phyloP scores from a whole-genome alignment of 345 rosid genomes.

The Eucalyptus grandis region DNA sequence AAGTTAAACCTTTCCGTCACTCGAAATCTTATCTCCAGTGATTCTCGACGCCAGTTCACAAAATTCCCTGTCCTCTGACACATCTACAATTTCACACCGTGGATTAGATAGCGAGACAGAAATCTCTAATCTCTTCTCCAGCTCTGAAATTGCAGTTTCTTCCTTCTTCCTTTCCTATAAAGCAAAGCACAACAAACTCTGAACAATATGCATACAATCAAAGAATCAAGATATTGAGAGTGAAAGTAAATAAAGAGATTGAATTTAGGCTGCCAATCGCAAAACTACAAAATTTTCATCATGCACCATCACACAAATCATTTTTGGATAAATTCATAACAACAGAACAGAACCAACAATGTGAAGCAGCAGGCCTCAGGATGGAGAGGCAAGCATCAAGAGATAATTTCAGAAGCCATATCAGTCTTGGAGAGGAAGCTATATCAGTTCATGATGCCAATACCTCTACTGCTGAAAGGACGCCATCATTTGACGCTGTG shows the following conservation, averaged over 20 bases:
- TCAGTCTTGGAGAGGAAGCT: not conserved
- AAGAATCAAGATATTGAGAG: not conserved
- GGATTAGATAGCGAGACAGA: conserved; percentile 27
- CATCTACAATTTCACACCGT: conserved; percentile 40
- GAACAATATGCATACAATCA: not conserved
- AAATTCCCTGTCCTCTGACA: conserved; percentile 66
- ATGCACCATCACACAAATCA: not conserved
- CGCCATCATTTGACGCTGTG: conserved; percentile 12
- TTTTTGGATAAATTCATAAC: not conserved
- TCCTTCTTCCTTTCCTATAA: conserved; percentile 49
- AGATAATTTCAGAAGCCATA: not conserved
- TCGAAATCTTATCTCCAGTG: conserved; percentile 24
- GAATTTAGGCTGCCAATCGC: not conserved
- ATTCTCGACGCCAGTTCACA: conserved; percentile 53
- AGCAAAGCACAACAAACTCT: not conserved
- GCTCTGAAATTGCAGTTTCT: conserved; percentile 31
- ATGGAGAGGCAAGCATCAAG: not conserved
- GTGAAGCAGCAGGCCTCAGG: not conserved
- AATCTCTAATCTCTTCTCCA: conserved; percentile 56
- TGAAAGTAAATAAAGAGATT: not conserved
- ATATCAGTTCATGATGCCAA: not conserved
- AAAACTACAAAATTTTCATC: not conserved
- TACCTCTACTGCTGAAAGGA: conserved; percentile 33
- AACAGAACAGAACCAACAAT: not conserved
- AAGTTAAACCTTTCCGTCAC: conserved; percentile 26